These are phyloP conservation scores for Penicillium freii DNA, from an alignment of 2,329 filamentous ascomycete genomes.

Conservation along the genomic window DNA sequence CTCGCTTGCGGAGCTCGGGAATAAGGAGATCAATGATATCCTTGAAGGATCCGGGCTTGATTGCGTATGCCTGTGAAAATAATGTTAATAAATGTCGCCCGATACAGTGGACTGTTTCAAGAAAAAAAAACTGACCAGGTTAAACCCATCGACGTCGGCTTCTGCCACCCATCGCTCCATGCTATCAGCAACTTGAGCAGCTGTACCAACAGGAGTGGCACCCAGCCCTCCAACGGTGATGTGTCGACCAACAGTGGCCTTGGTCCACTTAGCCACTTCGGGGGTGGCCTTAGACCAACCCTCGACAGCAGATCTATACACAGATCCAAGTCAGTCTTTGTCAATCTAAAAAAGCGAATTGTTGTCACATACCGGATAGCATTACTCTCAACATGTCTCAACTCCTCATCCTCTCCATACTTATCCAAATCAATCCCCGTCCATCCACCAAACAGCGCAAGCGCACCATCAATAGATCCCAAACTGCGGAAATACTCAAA, in stretches of 20 bases:
- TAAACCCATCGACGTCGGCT: conserved; percentile 72
- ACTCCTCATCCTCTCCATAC: conserved; percentile 63
- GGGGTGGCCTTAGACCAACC: conserved; percentile 56
- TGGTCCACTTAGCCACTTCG: conserved; percentile 67
- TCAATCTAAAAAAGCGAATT: conserved; percentile 4
- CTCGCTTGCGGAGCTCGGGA: conserved; percentile 61
- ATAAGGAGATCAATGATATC: conserved; percentile 65
- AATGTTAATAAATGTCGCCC: conserved; percentile 2
- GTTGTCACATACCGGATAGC: conserved; percentile 50
- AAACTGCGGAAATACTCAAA: conserved; percentile 61
- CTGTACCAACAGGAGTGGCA: conserved; percentile 62
- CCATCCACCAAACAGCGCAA: conserved; percentile 72
- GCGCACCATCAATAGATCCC: conserved; percentile 63
- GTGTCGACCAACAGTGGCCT: conserved; percentile 66
- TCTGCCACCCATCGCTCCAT: conserved; percentile 67
- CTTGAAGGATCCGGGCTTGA: conserved; percentile 67
- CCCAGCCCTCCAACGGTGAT: conserved; percentile 68
- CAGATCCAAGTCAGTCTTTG: conserved; percentile 4
- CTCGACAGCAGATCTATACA: conserved; percentile 49
- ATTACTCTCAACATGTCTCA: conserved; percentile 61
- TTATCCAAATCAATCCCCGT: conserved; percentile 64
- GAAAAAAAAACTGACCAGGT: conserved; percentile 54
- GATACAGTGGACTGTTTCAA: not conserved
- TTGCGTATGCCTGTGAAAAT: conserved; percentile 55
- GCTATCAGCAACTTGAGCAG: conserved; percentile 63